Evolutionary conservation across 768 basidiomycete species (phyloP).

Genomic region (Strobilomyces confusus): DNA sequence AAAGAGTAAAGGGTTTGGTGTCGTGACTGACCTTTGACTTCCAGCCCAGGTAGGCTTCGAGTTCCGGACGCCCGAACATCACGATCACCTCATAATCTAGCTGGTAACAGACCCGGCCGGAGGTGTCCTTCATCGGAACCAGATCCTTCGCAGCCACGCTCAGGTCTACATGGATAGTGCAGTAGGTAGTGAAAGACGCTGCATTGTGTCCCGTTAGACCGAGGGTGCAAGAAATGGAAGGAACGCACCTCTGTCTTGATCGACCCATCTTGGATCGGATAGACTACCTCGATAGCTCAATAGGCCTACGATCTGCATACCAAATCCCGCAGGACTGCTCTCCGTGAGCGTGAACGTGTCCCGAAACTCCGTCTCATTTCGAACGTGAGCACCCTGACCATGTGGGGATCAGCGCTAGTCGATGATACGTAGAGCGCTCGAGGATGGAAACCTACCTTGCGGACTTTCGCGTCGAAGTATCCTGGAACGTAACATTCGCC

Average conservation of each 20-base stretch:
- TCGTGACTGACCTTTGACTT: conserved; percentile 3
- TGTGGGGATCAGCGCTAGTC: not conserved
- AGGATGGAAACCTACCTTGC: not conserved
- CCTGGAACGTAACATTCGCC: not conserved
- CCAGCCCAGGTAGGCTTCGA: conserved; percentile 9
- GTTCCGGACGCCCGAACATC: conserved; percentile 7
- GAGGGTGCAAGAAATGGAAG: too few relatives aligned
- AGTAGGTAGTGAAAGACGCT: conserved; percentile 7
- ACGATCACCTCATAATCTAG: conserved; percentile 15
- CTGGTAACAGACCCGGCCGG: conserved; percentile 4
- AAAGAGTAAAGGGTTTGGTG: not conserved
- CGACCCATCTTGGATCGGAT: conserved; percentile 12
- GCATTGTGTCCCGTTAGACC: not conserved
- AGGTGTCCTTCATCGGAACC: not conserved
- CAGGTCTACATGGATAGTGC: conserved; percentile 2
- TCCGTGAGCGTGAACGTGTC: conserved; percentile 10
- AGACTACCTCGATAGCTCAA: conserved; percentile 8
- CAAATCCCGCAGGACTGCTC: not conserved
- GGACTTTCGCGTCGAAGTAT: conserved; percentile 5
- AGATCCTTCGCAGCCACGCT: not conserved
- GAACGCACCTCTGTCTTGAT: conserved; percentile 11
- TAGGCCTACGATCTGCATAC: conserved; percentile 2
- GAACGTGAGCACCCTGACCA: not conserved
- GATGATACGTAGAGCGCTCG: too few relatives aligned
- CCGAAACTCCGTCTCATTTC: conserved; percentile 6